These are phyloP conservation scores for Fraxinus baroniana DNA, from an alignment of 305 asterid genomes.

Conservation along the genomic window DNA sequence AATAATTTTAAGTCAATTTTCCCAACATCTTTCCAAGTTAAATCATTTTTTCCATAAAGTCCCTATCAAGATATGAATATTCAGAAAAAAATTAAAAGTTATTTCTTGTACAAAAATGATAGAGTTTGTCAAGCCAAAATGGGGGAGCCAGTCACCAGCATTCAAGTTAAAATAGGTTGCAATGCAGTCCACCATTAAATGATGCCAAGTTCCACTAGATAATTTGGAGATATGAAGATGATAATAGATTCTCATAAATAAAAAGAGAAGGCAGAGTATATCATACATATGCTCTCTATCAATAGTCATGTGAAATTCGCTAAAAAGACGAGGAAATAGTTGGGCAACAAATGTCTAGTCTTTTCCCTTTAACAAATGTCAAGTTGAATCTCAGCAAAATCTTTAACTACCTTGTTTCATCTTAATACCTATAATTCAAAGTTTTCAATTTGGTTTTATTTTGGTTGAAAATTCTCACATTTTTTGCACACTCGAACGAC, in stretches of 20 bases:
- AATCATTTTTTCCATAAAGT: constrained; percentile 1
- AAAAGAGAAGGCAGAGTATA: not conserved
- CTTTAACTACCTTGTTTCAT: too few species aligned
- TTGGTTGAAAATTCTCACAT: too few species aligned
- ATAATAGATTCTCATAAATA: not conserved
- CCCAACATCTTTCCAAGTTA: not conserved
- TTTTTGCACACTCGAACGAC: too few species aligned
- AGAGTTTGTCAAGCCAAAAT: not conserved
- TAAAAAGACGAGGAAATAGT: not conserved
- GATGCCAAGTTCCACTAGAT: not conserved
- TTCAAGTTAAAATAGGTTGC: not conserved
- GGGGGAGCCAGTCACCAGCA: not conserved
- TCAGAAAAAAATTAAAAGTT: constrained; percentile 12
- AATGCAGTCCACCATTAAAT: not conserved
- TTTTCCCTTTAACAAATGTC: not conserved
- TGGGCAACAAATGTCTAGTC: not conserved
- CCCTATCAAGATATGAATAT: constrained; percentile 9
- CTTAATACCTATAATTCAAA: too few species aligned
- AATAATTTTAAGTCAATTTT: not conserved
- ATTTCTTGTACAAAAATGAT: not conserved
- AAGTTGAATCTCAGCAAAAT: too few species aligned
- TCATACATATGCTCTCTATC: not conserved
- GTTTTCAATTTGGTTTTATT: too few species aligned
- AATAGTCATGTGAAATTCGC: not conserved
- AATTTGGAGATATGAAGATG: not conserved